Base-by-base conservation (phyloP, 805 yeast species). In the Cyberlindnera veronae region DNA sequence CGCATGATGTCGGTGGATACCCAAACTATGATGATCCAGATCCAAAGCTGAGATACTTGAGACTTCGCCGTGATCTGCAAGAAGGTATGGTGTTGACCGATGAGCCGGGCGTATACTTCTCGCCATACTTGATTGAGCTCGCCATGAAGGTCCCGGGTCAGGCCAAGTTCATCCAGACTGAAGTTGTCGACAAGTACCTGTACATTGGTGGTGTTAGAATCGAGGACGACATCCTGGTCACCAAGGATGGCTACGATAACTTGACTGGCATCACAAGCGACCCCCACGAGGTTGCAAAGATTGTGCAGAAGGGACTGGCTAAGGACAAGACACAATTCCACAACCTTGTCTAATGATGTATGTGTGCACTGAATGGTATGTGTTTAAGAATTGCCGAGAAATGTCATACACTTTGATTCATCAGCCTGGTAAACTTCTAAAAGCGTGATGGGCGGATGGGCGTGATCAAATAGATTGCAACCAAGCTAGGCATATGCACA, bases 151-250 rank as follows among this genome's bases (percentile, higher is more conserved):
- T 72, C 27, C 54, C 58, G 4, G 53, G 58, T 13, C 62, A 63
- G 31, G 48, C 50, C 3, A 58, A 64, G 33, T 54, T 49, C 39
- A 81, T 91, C 42, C 71, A 88, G 54, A 60, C 63, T 48, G 79
- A 76, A 0, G 79, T 84, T 6, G 68, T 91, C 46, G 79, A 85
- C 41, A 80, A 77, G 54, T 91, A 89, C 63, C 77, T 84, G 82
- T 76, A 82, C 50, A 77, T 93, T 41, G 99, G 99, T n/a, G 99
- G 99, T 32, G 96, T 91, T 6, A 78, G 99, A 62, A 88, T 91
- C 42, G 99, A 91, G 63, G 99, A 91, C 59, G 97, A 91, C 57
- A 74, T 93, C 30, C 66, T 87, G 32, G 82, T 91, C 22, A 86
- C 95, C 2, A 71, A 71, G 34, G 67, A 65, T 39, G 98, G 98